These are phyloP conservation scores for Priceomyces melissophilus DNA, from an alignment of 805 yeast genomes.

Conservation along the genomic window DNA sequence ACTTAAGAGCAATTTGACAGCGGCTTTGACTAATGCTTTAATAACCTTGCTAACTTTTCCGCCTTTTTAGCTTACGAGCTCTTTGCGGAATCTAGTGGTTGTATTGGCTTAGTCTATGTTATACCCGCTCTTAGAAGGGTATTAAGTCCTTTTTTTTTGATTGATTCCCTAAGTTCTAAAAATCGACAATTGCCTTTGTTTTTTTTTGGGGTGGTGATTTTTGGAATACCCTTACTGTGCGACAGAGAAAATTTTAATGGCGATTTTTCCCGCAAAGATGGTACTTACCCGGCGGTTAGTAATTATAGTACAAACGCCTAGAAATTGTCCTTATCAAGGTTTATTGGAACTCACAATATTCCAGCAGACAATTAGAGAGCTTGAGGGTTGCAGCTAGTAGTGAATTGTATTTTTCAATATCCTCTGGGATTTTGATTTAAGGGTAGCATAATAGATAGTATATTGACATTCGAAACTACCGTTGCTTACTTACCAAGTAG, in stretches of 20 bases:
- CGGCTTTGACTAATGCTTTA: constrained; percentile 5
- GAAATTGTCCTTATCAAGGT: neutral
- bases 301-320: neutral
- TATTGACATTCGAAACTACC: neutral
- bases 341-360: neutral
- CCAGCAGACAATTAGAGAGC: neutral
- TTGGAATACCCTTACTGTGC: constrained; percentile 3
- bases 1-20: constrained; percentile 3
- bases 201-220: constrained; percentile 4
- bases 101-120: constrained; percentile 1
- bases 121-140: constrained; percentile 1
- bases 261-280: constrained; percentile 4
- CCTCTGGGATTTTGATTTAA: too few relatives aligned
- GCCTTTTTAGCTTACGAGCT: constrained; percentile 1
- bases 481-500: too few relatives aligned
- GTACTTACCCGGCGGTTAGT: constrained; percentile 2
- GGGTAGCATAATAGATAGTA: neutral
- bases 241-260: constrained; percentile 6
- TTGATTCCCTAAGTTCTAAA: constrained; percentile 4
- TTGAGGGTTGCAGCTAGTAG: too few relatives aligned
- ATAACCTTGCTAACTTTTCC: constrained; percentile 1
- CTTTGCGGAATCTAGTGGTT: constrained; percentile 1
- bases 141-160: constrained; percentile 4
- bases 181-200: constrained; percentile 3
- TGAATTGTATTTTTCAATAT: neutral